Percentiles rank a stretch among this genome's conserved stretches.
Evolutionary conservation across 352 stramenopile genomes (phyloP).

Genomic region (Phytophthora sp.): DNA sequence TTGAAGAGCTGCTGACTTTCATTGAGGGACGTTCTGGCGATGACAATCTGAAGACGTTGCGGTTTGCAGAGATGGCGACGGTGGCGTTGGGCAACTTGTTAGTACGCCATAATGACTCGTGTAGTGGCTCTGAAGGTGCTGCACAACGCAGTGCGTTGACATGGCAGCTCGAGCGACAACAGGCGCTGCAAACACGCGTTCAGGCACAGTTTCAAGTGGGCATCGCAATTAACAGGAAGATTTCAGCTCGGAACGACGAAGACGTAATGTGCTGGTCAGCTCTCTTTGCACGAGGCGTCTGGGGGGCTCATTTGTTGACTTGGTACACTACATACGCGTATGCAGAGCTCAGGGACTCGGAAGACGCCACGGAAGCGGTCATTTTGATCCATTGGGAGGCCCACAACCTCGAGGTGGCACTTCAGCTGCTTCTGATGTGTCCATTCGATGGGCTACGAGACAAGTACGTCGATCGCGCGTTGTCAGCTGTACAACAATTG

Average conservation of each 20-base stretch:
- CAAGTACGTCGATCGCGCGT: constrained; percentile 40
- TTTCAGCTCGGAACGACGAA: neutral
- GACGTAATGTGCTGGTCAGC: constrained; percentile 41
- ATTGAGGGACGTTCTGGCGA: constrained; percentile 29
- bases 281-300: constrained; percentile 58
- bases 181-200: constrained; percentile 44
- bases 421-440: constrained; percentile 64
- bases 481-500: constrained; percentile 27
- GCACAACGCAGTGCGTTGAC: constrained; percentile 12
- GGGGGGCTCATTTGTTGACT: constrained; percentile 45
- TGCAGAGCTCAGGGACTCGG: constrained; percentile 34
- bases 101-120: constrained; percentile 24
- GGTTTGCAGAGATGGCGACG: constrained; percentile 38
- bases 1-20: constrained; percentile 41
- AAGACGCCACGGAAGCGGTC: constrained; percentile 45
- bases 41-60: constrained; percentile 15
- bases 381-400: constrained; percentile 44
- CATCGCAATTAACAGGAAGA: neutral
- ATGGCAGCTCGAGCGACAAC: constrained; percentile 53
- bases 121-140: neutral
- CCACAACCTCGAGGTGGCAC: constrained; percentile 37
- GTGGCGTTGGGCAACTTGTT: constrained; percentile 53
- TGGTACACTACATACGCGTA: constrained; percentile 68
- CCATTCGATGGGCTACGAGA: constrained; percentile 59
- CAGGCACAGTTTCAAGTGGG: constrained; percentile 42